Base-by-base conservation (phyloP, 495 filamentous ascomycete species). In the Penicillium antarcticum region DNA sequence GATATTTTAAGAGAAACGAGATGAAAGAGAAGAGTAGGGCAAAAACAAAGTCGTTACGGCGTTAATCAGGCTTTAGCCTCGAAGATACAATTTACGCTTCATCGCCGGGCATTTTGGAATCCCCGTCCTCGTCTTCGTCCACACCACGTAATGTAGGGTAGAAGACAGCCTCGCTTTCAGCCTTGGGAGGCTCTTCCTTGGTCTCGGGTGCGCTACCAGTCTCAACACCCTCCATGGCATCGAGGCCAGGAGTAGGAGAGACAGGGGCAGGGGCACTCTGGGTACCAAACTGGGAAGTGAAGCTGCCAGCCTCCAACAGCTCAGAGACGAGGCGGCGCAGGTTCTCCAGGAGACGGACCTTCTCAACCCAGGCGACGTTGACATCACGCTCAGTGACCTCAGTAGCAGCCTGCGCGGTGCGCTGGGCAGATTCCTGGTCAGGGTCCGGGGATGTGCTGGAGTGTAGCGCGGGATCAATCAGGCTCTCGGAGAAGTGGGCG, bases 351-450 rank as follows among this genome's bases (percentile, higher is more conserved):
- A 86, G 77, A 23, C 90, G 87, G 50, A 91, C 84, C 68, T 91
- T 87, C 60, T 91, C 87, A 10, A 96, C 80, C 90, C 89, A 95
- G 32, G 79, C 76, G 52, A 89, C 87, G 57, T 92, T 63, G 37
- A 61, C 82, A 42, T 70, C 72, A n/a, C 66, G 71, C 63, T 67
- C 75, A 12, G 70, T 74, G 57, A 66, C 77, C 59, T 74, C 70
- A 1, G 70, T 72, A 21, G 74, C 74, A 2, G 72, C 71, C 41
- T 71, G 71, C 1, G 73, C 74, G 33, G 71, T 74, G 17, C 69
- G 72, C 46, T 70, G 65, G 9, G 69, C 67, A 31, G 71, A 62
- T 52, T 77, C 75, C 4, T 69, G 70, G 9, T 76, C 70, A 0
- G 67, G 58, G 14, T 72, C 46, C 5, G 70, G 55, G 6, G 71